Conservation (phyloP, 2,329 filamentous ascomycete species). For the Fusarium guadeloupense region DNA sequence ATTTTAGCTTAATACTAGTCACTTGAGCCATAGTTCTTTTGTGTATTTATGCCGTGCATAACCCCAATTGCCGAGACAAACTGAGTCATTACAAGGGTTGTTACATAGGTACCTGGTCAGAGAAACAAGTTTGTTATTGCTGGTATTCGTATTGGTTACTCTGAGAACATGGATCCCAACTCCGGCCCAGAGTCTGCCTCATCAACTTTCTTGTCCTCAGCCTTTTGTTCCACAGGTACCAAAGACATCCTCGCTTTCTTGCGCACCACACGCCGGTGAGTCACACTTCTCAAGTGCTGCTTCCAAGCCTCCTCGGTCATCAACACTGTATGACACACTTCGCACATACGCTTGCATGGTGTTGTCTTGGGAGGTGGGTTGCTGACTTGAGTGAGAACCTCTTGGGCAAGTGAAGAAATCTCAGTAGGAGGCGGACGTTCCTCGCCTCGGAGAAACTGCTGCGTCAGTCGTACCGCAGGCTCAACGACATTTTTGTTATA, state of each 20-base stretch:
- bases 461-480: conserved; percentile 70
- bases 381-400: conserved; percentile 63
- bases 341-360: conserved; percentile 71
- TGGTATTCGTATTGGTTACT: conserved; percentile 17
- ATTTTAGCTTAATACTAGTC: background rate
- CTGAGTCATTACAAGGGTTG: background rate
- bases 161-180: conserved; percentile 42
- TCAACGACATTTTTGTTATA: conserved; percentile 73
- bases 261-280: conserved; percentile 48
- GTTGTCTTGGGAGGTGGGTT: conserved; percentile 61
- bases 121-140: background rate
- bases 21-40: too few relatives aligned
- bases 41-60: too few relatives aligned
- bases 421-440: conserved; percentile 61
- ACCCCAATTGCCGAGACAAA: background rate
- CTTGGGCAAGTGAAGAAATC: conserved; percentile 58
- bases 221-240: conserved; percentile 43
- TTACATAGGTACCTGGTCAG: background rate
- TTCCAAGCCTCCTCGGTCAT: conserved; percentile 63
- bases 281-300: conserved; percentile 50
- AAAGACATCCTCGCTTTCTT: conserved; percentile 52
- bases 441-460: conserved; percentile 68
- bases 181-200: conserved; percentile 42
- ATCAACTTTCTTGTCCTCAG: conserved; percentile 6
- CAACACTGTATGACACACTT: conserved; percentile 73